Conservation (phyloP, 164 flowering plant species). For the Saururus chinensis region DNA sequence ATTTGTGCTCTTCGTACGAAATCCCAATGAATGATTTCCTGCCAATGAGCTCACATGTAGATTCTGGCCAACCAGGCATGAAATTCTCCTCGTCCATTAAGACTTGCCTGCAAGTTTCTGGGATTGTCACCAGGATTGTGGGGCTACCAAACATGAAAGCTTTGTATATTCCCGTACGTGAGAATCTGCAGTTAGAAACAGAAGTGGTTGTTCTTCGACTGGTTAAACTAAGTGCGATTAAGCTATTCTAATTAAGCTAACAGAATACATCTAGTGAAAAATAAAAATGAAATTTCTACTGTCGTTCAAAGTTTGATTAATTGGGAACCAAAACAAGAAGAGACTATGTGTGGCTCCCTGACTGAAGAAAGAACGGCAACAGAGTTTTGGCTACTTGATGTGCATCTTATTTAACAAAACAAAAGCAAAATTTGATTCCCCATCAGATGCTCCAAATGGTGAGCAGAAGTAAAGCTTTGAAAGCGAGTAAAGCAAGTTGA, state of each 20-base stretch:
- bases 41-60: slow-evolving; percentile 69
- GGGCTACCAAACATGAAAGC: slow-evolving; percentile 82
- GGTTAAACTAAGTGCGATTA: background rate
- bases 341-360: too few relatives aligned
- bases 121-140: slow-evolving; percentile 50
- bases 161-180: slow-evolving; percentile 63
- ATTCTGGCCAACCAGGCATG: slow-evolving; percentile 75
- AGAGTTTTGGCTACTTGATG: too few relatives aligned
- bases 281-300: too few relatives aligned
- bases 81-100: slow-evolving; percentile 63
- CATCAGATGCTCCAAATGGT: background rate
- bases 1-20: slow-evolving; percentile 66
- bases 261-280: too few relatives aligned
- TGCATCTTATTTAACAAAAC: too few relatives aligned
- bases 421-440: too few relatives aligned
- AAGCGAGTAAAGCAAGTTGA: too few relatives aligned
- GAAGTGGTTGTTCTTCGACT: background rate
- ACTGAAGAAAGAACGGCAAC: too few relatives aligned
- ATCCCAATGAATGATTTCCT: slow-evolving; percentile 59
- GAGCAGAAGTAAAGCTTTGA: background rate
- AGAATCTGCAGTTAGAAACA: slow-evolving; percentile 34
- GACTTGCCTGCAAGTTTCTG: slow-evolving; percentile 55
- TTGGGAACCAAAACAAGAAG: too few relatives aligned
- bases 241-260: background rate
- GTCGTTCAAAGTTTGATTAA: too few relatives aligned